phyloP scores from a whole-genome alignment of 768 basidiomycete species.

The Paxillus rubicundulus region DNA sequence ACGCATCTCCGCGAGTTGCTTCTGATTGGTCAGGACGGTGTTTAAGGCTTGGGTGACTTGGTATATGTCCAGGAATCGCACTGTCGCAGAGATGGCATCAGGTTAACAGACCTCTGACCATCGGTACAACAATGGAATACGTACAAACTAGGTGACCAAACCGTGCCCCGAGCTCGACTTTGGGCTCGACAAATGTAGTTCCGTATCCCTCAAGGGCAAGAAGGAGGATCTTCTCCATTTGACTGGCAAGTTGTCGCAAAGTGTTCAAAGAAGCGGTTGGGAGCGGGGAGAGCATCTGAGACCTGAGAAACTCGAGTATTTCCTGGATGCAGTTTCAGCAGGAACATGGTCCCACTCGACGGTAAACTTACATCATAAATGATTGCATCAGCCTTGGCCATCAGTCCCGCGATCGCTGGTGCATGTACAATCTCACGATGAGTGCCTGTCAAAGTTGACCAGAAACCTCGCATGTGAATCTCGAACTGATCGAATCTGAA shows the following conservation, averaged over 20 bases:
- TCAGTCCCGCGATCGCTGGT: constrained; percentile 81
- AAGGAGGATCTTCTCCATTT: constrained; percentile 88
- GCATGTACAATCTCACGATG: constrained; percentile 89
- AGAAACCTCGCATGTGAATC: constrained; percentile 81
- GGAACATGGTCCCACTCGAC: constrained; percentile 3
- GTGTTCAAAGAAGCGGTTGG: constrained; percentile 62
- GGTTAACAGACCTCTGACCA: background rate
- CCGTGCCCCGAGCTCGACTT: constrained; percentile 86
- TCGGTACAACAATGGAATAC: constrained; percentile 32
- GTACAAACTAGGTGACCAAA: constrained; percentile 87
- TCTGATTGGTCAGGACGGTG: constrained; percentile 85
- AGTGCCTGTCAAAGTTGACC: constrained; percentile 68
- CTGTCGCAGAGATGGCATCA: constrained; percentile 37
- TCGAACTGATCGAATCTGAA: constrained; percentile 91
- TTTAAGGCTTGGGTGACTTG: constrained; percentile 88
- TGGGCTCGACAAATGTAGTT: constrained; percentile 87
- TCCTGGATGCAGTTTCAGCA: constrained; percentile 48
- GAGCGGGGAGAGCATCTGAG: constrained; percentile 80
- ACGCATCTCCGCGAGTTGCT: constrained; percentile 82
- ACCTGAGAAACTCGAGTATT: constrained; percentile 81
- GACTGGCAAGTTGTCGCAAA: constrained; percentile 78
- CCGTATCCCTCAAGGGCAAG: constrained; percentile 80
- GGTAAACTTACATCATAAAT: constrained; percentile 78
- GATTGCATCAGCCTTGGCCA: constrained; percentile 88
- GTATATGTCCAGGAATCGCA: constrained; percentile 89